phyloP scores from a whole-genome alignment of 139 green algal genomes.

The Gonium pectorale region DNA sequence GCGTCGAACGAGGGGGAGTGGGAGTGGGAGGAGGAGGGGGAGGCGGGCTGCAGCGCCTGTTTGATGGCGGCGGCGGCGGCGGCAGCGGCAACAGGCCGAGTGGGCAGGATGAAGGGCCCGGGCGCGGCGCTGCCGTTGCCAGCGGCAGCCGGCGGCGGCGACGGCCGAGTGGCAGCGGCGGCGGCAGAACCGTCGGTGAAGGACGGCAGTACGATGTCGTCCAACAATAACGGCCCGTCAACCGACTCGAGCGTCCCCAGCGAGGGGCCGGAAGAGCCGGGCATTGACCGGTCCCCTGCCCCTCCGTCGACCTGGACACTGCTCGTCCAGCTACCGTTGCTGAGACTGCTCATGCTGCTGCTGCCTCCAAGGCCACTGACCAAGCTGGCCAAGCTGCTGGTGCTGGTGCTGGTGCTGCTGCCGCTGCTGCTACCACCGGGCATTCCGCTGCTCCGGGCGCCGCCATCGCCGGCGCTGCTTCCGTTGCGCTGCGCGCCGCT shows the following conservation, averaged over 20 bases:
- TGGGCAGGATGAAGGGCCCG: too few relatives aligned
- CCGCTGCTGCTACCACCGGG: constrained; percentile 7
- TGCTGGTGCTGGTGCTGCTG: background rate
- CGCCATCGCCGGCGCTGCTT: background rate
- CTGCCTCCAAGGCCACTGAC: constrained; percentile 25
- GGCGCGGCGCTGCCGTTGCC: background rate
- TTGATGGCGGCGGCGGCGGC: background rate
- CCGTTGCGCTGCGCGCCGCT: background rate
- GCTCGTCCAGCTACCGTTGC: background rate
- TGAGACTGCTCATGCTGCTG: constrained; percentile 20
- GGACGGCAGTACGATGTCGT: constrained; percentile 1
- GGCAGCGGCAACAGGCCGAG: background rate
- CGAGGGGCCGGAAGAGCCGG: too few relatives aligned
- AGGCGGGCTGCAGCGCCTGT: background rate
- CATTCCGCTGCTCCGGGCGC: background rate
- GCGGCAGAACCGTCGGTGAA: background rate
- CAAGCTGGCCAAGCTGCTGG: too few relatives aligned
- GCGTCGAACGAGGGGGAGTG: background rate
- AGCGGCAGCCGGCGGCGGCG: background rate
- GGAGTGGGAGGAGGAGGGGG: background rate
- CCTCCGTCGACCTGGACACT: too few relatives aligned
- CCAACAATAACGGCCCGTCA: constrained; percentile 14
- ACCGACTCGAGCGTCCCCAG: constrained; percentile 26
- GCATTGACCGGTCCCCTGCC: too few relatives aligned
- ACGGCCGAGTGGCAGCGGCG: background rate